Percentiles rank a stretch among this genome's conserved stretches.
Evolutionary conservation across 441 rosid species (phyloP).

Genomic region (Arabidopsis lyrata): DNA sequence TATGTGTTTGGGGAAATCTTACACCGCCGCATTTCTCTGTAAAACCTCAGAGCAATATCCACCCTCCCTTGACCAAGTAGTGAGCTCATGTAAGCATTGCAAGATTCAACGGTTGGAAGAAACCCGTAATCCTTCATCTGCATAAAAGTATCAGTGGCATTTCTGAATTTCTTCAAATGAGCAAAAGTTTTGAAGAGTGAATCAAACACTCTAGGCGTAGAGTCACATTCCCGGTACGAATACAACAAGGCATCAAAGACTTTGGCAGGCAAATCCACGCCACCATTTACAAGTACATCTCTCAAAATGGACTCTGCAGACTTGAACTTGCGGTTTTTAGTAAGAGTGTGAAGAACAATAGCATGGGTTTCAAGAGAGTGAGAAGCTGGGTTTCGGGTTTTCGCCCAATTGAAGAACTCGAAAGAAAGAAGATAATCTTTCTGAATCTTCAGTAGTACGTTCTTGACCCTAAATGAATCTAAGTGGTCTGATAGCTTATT

Average conservation of each 20-base stretch:
- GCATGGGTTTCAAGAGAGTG: conserved; percentile 66
- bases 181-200: conserved; percentile 66
- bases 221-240: conserved; percentile 74
- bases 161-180: conserved; percentile 69
- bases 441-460: conserved; percentile 59
- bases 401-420: conserved; percentile 76
- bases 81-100: conserved; percentile 81
- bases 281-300: conserved; percentile 43
- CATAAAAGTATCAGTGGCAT: conserved; percentile 60
- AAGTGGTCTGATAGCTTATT: conserved; percentile 49
- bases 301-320: conserved; percentile 66
- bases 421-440: conserved; percentile 73
- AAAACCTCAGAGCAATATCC: conserved; percentile 67
- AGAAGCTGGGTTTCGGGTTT: conserved; percentile 51
- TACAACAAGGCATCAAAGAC: conserved; percentile 64
- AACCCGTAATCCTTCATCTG: conserved; percentile 77
- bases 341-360: conserved; percentile 67
- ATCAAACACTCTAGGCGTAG: conserved; percentile 77
- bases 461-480: conserved; percentile 65
- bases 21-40: conserved; percentile 63
- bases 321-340: conserved; percentile 68
- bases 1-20: conserved; percentile 76
- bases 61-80: conserved; percentile 57
- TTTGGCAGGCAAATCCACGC: conserved; percentile 52
- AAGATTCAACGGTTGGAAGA: conserved; percentile 70